phyloP scores from a whole-genome alignment of 2,329 filamentous ascomycete genomes.

The Cladophialophora psammophila region DNA sequence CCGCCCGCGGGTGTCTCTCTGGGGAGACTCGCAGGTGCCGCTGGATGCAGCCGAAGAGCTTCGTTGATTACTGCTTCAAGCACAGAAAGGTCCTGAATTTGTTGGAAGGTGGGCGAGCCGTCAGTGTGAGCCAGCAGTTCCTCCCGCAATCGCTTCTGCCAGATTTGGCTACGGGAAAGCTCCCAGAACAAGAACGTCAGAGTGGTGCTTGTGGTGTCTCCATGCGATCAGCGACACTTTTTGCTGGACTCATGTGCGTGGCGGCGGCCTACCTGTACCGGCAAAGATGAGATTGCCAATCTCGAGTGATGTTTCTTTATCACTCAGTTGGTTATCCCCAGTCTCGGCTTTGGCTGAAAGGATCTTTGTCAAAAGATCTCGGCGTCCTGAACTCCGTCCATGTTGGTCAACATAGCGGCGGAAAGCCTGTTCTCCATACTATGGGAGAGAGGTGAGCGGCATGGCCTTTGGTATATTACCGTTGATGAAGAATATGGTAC shows the following conservation, averaged over 20 bases:
- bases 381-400: constrained; percentile 24
- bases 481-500: not conserved
- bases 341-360: constrained; percentile 17
- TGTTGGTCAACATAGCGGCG: constrained; percentile 20
- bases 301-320: constrained; percentile 22
- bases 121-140: constrained; percentile 31
- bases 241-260: not conserved
- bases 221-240: not conserved
- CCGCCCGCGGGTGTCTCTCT: constrained; percentile 19
- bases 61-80: constrained; percentile 67
- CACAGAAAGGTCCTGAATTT: constrained; percentile 58
- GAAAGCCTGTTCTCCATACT: constrained; percentile 27
- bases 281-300: constrained; percentile 30
- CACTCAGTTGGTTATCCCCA: constrained; percentile 9
- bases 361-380: constrained; percentile 30
- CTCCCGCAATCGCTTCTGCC: constrained; percentile 37
- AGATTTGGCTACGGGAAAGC: constrained; percentile 38
- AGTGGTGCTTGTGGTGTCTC: constrained; percentile 52
- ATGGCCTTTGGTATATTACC: not conserved
- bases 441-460: not conserved
- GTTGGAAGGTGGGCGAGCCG: constrained; percentile 41
- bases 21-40: constrained; percentile 26
- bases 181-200: constrained; percentile 42
- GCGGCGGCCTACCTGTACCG: constrained; percentile 24
- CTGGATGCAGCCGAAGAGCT: constrained; percentile 63